These are phyloP conservation scores for Sphaerulina musiva DNA, from an alignment of 2,329 filamentous ascomycete species.

Conservation along the genomic window DNA sequence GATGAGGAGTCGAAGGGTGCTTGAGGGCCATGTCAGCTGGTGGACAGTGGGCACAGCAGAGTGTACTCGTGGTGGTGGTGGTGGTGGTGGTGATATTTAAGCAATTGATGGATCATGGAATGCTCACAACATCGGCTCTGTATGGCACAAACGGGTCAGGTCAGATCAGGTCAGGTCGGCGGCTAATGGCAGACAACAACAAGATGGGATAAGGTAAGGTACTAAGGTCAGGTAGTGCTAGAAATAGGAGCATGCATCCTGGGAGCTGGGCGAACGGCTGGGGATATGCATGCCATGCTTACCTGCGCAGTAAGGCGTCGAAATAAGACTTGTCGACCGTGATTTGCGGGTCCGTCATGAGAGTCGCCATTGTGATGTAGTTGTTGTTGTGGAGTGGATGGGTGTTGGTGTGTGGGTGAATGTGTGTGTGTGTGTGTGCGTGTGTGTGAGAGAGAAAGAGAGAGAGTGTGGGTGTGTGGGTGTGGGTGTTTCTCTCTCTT, in stretches of 20 bases:
- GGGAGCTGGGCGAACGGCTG: too few species aligned
- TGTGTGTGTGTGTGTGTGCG: too few species aligned
- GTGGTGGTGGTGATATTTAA: not conserved
- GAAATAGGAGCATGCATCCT: too few species aligned
- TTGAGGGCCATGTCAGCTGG: conserved; percentile 19
- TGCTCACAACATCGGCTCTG: conserved; percentile 30
- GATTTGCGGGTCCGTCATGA: conserved; percentile 33
- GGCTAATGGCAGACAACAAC: conserved; percentile 8
- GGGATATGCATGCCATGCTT: conserved; percentile 31
- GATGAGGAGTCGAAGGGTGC: conserved; percentile 23
- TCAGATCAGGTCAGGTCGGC: conserved; percentile 10
- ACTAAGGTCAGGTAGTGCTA: too few species aligned
- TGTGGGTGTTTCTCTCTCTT: too few species aligned
- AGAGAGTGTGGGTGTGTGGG: too few species aligned
- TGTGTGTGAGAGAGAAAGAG: too few species aligned
- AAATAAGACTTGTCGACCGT: conserved; percentile 57
- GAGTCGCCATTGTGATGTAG: conserved; percentile 5
- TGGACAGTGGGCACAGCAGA: not conserved
- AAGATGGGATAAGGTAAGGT: too few species aligned
- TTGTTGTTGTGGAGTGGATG: not conserved
- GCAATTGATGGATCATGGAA: not conserved
- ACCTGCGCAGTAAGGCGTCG: conserved; percentile 57
- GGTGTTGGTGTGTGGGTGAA: not conserved
- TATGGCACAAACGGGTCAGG: conserved; percentile 4
- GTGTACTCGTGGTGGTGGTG: not conserved